Conservation (phyloP, 202 grass and related monocot species). For the Digitaria exilis region DNA sequence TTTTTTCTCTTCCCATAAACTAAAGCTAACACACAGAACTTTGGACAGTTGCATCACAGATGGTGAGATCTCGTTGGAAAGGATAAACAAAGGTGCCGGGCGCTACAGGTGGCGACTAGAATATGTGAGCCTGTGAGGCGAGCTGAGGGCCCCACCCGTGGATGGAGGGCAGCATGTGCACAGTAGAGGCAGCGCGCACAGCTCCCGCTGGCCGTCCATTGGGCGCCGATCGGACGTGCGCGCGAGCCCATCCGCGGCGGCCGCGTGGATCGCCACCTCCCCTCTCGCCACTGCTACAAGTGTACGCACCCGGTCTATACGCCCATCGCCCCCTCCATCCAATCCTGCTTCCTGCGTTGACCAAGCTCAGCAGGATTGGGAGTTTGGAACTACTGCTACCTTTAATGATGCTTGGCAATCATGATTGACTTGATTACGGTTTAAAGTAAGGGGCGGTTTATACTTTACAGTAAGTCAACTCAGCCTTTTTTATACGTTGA, state of each 20-base stretch:
- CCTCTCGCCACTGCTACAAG: neutral
- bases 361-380: too few species aligned
- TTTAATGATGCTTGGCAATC: neutral
- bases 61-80: slow-evolving; percentile 14
- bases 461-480: neutral
- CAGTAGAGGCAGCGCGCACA: neutral
- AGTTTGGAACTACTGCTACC: too few species aligned
- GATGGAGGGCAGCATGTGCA: slow-evolving; percentile 38
- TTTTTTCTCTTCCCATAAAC: too few species aligned
- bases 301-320: slow-evolving; percentile 21
- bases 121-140: neutral
- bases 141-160: neutral
- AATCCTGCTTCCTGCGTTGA: too few species aligned
- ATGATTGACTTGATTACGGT: neutral
- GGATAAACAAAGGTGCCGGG: neutral
- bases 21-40: neutral
- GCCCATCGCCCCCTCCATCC: neutral
- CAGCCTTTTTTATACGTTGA: neutral
- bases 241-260: slow-evolving; percentile 11
- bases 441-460: neutral
- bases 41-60: slow-evolving; percentile 13
- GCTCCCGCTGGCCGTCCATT: slow-evolving; percentile 16
- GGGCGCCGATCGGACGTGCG: neutral
- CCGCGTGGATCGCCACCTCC: neutral
- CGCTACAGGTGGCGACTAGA: slow-evolving; percentile 27